These are phyloP conservation scores for Pichia paraexigua DNA, from an alignment of 805 yeast species.

Conservation along the genomic window DNA sequence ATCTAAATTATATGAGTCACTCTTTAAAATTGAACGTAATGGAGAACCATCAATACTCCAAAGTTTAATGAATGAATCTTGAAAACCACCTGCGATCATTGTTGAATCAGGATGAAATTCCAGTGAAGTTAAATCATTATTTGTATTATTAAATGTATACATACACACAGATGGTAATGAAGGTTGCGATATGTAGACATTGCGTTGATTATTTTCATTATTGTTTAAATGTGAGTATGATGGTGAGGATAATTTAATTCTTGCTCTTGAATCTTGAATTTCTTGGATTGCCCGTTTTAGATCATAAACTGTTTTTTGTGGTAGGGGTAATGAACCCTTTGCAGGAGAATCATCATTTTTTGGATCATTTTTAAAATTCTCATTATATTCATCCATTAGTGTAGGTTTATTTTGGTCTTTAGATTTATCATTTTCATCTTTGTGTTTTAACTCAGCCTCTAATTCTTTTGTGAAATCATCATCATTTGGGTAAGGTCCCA, in stretches of 20 bases:
- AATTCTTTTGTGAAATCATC: conserved; percentile 79
- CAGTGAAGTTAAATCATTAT: conserved; percentile 77
- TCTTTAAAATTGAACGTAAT: conserved; percentile 50
- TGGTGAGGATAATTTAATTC: conserved; percentile 55
- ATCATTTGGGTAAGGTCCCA: conserved; percentile 82
- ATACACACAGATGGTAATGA: conserved; percentile 91
- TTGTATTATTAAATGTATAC: conserved; percentile 96
- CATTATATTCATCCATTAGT: conserved; percentile 59
- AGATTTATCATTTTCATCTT: conserved; percentile 45
- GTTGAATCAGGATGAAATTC: conserved; percentile 85
- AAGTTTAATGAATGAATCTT: conserved; percentile 80
- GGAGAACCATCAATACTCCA: conserved; percentile 95
- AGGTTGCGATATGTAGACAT: conserved; percentile 41
- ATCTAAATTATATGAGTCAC: conserved; percentile 37
- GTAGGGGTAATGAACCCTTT: conserved; percentile 73
- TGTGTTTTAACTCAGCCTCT: conserved; percentile 71
- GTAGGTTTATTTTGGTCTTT: conserved; percentile 28
- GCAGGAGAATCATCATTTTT: conserved; percentile 61
- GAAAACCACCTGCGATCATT: conserved; percentile 88
- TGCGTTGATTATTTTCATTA: background rate
- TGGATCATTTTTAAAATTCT: conserved; percentile 43
- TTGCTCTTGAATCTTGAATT: conserved; percentile 75
- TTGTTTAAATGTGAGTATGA: conserved; percentile 10
- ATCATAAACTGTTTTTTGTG: conserved; percentile 73
- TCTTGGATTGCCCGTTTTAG: conserved; percentile 68